Conservation (phyloP, 2,329 filamentous ascomycete genomes). For the Aspergillus fumigatus region DNA sequence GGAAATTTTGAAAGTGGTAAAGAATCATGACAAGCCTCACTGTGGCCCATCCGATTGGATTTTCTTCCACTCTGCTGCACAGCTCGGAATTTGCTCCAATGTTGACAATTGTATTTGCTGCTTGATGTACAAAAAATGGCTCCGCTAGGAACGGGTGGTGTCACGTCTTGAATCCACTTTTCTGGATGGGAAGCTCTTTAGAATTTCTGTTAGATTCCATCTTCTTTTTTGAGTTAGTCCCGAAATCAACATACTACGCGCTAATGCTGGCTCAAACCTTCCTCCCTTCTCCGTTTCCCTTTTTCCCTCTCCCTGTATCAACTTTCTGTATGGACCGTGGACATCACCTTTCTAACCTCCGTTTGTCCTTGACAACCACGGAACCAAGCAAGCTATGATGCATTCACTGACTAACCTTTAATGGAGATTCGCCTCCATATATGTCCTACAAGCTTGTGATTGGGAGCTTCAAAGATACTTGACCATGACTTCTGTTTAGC, state of each 20-base stretch:
- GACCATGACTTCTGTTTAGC: not conserved
- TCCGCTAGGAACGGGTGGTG: constrained; percentile 18
- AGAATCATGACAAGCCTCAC: not conserved
- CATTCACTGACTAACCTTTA: constrained; percentile 3
- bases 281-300: not conserved
- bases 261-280: constrained; percentile 4
- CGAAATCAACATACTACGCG: constrained; percentile 4
- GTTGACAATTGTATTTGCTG: constrained; percentile 6
- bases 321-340: not conserved
- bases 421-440: not conserved
- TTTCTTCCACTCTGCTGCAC: constrained; percentile 10
- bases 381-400: constrained; percentile 11
- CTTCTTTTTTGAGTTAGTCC: constrained; percentile 6
- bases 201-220: constrained; percentile 9
- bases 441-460: not conserved
- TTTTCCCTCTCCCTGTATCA: not conserved
- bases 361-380: constrained; percentile 7
- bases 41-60: constrained; percentile 17
- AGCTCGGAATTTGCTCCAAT: constrained; percentile 10
- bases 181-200: not conserved
- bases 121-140: constrained; percentile 13
- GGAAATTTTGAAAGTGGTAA: not conserved
- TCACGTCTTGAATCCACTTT: constrained; percentile 6
- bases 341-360: not conserved
- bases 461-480: not conserved